Percentiles rank a stretch among this genome's conserved stretches.
Conservation (phyloP, 805 yeast genomes). For the Lachancea cidri region DNA sequence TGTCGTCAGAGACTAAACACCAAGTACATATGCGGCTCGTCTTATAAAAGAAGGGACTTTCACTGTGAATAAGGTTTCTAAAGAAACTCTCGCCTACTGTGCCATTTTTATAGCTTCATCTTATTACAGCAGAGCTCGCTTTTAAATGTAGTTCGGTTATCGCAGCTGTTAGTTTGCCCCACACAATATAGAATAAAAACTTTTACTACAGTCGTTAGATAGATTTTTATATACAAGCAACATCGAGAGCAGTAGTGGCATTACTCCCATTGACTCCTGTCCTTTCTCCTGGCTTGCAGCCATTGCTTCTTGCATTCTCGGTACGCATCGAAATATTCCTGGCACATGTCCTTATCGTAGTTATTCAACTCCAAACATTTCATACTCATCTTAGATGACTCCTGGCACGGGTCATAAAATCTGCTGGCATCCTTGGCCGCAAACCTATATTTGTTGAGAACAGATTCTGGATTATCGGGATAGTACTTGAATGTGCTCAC, state of each 20-base stretch:
- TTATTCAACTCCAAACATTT: conserved; percentile 76
- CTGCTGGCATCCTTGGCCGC: conserved; percentile 72
- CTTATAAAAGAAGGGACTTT: too few species aligned
- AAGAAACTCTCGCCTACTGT: too few species aligned
- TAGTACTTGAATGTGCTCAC: conserved; percentile 32
- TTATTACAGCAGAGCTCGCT: too few species aligned
- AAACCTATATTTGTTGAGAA: conserved; percentile 63
- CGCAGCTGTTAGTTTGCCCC: too few species aligned
- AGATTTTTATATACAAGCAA: neutral
- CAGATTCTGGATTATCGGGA: conserved; percentile 83
- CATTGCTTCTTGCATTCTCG: conserved; percentile 84
- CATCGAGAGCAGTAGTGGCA: neutral
- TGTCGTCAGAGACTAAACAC: too few species aligned
- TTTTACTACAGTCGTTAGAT: neutral
- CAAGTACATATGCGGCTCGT: too few species aligned
- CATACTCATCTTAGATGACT: conserved; percentile 81
- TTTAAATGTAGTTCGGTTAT: too few species aligned
- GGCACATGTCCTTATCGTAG: conserved; percentile 62
- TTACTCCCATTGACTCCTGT: conserved; percentile 29
- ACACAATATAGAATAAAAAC: too few species aligned
- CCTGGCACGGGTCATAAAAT: conserved; percentile 90
- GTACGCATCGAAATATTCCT: conserved; percentile 86
- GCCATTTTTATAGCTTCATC: too few species aligned
- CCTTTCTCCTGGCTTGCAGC: conserved; percentile 41
- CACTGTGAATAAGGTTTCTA: too few species aligned